Conservation (phyloP, 1,284 basidiomycete species). For the Neolentinus lepideus region DNA sequence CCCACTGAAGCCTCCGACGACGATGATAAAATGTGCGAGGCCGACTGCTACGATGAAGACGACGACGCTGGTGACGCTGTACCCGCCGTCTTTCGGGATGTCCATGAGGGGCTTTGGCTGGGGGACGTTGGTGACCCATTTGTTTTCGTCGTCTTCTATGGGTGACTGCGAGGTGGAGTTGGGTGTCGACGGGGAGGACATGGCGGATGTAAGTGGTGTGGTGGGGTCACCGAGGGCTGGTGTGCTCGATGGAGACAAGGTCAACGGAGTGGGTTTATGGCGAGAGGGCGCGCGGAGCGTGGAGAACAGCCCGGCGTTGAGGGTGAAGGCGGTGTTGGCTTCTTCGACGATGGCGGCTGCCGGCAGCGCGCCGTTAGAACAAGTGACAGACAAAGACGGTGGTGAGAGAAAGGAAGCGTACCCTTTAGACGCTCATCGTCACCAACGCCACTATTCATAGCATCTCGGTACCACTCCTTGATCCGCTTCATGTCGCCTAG, state of each 20-base stretch:
- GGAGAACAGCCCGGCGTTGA: conserved; percentile 63
- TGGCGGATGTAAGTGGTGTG: conserved; percentile 9
- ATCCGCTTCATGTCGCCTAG: conserved; percentile 64
- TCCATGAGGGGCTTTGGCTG: conserved; percentile 1
- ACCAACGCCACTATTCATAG: conserved; percentile 63
- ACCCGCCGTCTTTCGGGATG: conserved; percentile 10
- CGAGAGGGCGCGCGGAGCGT: conserved; percentile 26
- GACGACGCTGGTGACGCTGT: conserved; percentile 31
- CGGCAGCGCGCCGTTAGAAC: background rate
- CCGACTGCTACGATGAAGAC: conserved; percentile 42
- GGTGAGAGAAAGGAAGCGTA: conserved; percentile 18
- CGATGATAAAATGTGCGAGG: conserved; percentile 42
- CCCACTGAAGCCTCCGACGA: conserved; percentile 43
- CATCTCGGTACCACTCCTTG: conserved; percentile 72
- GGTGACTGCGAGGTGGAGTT: conserved; percentile 10
- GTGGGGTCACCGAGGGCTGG: conserved; percentile 19
- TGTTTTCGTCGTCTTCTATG: conserved; percentile 15
- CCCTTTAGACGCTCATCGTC: conserved; percentile 51
- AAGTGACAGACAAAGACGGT: background rate
- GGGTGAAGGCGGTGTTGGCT: conserved; percentile 61
- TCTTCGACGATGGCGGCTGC: conserved; percentile 47
- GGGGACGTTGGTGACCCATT: conserved; percentile 11
- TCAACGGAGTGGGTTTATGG: conserved; percentile 6
- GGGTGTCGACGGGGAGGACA: conserved; percentile 8
- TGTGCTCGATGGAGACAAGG: conserved; percentile 5